These are phyloP conservation scores for Aspergillus sparsus DNA, from an alignment of 495 filamentous ascomycete species.

Conservation along the genomic window DNA sequence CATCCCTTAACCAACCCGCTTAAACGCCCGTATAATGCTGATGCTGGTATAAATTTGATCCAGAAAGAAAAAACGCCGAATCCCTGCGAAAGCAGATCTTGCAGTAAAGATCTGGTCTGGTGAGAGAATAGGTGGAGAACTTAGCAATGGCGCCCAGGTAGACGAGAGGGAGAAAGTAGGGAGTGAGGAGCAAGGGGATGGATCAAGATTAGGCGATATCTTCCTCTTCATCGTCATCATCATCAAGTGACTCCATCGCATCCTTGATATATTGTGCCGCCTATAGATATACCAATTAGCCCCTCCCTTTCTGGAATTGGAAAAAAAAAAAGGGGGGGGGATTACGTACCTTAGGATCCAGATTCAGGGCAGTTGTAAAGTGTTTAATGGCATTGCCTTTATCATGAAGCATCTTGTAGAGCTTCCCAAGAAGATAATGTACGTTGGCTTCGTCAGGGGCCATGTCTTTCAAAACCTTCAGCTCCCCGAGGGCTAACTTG, in stretches of 20 bases:
- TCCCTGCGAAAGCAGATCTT: constrained; percentile 19
- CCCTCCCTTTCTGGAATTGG: neutral
- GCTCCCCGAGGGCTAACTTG: constrained; percentile 70
- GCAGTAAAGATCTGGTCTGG: constrained; percentile 15
- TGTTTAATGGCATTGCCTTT: constrained; percentile 82
- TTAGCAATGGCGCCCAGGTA: neutral
- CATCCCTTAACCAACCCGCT: constrained; percentile 31
- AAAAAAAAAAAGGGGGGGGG: neutral
- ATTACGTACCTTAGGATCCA: constrained; percentile 90
- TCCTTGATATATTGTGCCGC: constrained; percentile 89
- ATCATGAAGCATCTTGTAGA: constrained; percentile 79
- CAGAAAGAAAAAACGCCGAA: constrained; percentile 32
- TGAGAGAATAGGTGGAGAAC: constrained; percentile 8
- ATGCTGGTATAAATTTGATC: constrained; percentile 27
- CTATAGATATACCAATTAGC: constrained; percentile 50
- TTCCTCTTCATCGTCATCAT: constrained; percentile 79
- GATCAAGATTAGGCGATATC: constrained; percentile 42
- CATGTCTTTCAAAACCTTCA: constrained; percentile 81
- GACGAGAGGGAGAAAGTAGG: constrained; percentile 13
- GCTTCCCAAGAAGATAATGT: constrained; percentile 84
- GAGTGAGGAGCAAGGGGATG: constrained; percentile 10
- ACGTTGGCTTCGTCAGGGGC: constrained; percentile 95
- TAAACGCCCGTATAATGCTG: constrained; percentile 47
- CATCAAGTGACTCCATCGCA: constrained; percentile 84
- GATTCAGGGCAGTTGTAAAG: constrained; percentile 89